Evolutionary conservation across 768 basidiomycete genomes (phyloP), one percentile per base, ranked within the genome.

Genomic region (Mycena albidolilacea): DNA sequence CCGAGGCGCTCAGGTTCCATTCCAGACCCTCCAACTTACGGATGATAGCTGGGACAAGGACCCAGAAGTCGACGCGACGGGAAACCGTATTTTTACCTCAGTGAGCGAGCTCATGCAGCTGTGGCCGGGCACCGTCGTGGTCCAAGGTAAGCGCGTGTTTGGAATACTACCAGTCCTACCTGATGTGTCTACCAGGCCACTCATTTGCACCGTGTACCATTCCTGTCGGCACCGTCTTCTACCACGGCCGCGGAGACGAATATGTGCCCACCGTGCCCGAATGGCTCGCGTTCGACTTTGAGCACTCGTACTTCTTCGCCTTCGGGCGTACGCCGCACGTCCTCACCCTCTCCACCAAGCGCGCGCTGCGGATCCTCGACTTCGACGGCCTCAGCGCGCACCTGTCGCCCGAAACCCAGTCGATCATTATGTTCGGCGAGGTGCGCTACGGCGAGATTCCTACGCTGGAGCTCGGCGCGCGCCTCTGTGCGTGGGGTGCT

Each of bases 61-160:
- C 12, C 69, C 69, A 1, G 54, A 57, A 14, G 55, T 70, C 62
- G 55, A 70, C 35, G 62, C 69, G n/a, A 70, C 69, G 0, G 69
- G 69, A 35, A 70, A 70, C 62, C 69, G 62, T 23, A 70, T 70
- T 63, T 70, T 70, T 44, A 64, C 62, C 8, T 70, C 69, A 21
- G 69, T 63, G 1, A 70, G 69, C 54, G 69, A 70, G 55, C 62
- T 70, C 63, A 70, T 70, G 69, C 63, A 64, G 62, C 43, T 70
- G 3, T 70, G 69, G 69, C 62, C 69, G 6, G 63, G 63, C 7
- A 64, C 62, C 2, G 62, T 70, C 8, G 54, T 68, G 52, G 52
- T 54, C 10, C 7, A 30, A 30, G 52, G 23, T 54, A 30, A 54
- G 23, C 11, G 11, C 50, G n/a, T 54, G 3, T 54, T 30, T 5